Base-by-base conservation (phyloP, 2,329 filamentous ascomycete genomes). In the Fusarium verrucosum region DNA sequence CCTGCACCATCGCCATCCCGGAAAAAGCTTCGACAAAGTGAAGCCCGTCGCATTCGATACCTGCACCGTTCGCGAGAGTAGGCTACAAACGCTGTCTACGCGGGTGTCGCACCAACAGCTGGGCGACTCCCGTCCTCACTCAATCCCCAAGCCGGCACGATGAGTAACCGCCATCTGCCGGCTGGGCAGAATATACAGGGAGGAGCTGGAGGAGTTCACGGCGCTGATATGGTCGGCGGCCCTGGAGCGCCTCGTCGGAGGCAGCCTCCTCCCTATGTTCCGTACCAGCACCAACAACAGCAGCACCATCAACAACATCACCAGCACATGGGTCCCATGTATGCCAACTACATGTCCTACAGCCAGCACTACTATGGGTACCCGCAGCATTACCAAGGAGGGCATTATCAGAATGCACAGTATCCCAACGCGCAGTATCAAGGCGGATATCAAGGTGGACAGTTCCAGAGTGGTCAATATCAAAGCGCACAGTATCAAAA, bases 121-220 rank as follows among this genome's bases (percentile, higher is more conserved):
- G 73, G 70, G 70, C 75, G 75, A 68, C 75, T 61, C 73, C 73
- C 74, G 69, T 70, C 66, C 68, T 68, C 66, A 66, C 66, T 69
- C 72, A 64, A 71, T 67, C 69, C 85, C 85, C 83, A 86, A 80
- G 85, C 85, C 87, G 87, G 86, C 86, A 91, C 85, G 88, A 92
- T 92, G 89, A 90, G 88, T 82, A 82, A 82, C 80, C 85, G 83
- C 85, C 87, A 89, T 89, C 87, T 90, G 87, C 87, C 88, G 87
- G 87, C 87, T 86, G 89, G 89, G 84, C 87, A 88, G 80, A 83
- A 83, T 77, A 83, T 86, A 80, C 83, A 81, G 73, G 81, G 80
- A 74, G 77, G 74, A 66, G 72, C 70, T 59, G 73, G 71, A 59
- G 73, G 71, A 63, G 73, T 73, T 62, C 62, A 68, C 47, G 75